These are phyloP conservation scores for Trichophyton benhamiae DNA, from an alignment of 2,329 filamentous ascomycete species.

Conservation along the genomic window DNA sequence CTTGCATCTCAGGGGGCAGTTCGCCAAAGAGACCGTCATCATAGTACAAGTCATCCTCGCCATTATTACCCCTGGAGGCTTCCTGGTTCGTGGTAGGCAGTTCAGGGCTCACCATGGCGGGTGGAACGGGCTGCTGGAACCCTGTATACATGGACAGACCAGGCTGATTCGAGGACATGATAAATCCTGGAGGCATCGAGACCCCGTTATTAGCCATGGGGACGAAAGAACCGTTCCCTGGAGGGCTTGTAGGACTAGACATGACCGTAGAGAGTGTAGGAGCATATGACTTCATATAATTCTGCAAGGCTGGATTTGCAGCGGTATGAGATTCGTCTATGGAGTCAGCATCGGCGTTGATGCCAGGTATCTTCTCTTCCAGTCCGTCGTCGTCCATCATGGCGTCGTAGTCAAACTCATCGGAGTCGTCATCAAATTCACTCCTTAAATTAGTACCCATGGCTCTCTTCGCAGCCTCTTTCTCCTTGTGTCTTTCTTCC, in stretches of 20 bases:
- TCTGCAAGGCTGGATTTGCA: background rate
- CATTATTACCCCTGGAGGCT: constrained; percentile 8
- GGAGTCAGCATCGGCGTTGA: constrained; percentile 36
- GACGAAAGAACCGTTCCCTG: background rate
- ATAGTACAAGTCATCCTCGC: constrained; percentile 36
- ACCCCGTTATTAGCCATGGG: background rate
- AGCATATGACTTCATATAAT: constrained; percentile 10
- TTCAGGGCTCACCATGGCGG: background rate
- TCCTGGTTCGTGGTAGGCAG: background rate
- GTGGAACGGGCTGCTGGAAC: background rate
- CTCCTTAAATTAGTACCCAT: constrained; percentile 21
- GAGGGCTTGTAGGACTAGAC: constrained; percentile 14
- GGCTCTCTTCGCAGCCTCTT: constrained; percentile 35
- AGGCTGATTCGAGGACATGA: background rate
- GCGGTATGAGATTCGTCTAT: constrained; percentile 21
- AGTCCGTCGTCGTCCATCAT: constrained; percentile 32
- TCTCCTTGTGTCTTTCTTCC: constrained; percentile 50
- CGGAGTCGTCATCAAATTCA: constrained; percentile 27
- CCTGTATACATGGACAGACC: background rate
- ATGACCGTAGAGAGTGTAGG: constrained; percentile 27
- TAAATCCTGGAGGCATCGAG: background rate
- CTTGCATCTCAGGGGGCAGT: constrained; percentile 21
- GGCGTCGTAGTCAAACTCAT: constrained; percentile 35
- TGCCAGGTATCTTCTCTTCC: constrained; percentile 38
- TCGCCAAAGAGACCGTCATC: constrained; percentile 36